Percentiles rank a stretch among this genome's conserved stretches.
These are phyloP conservation scores for Teunomyces barrocoloradensis DNA, from an alignment of 805 yeast genomes.

Conservation along the genomic window DNA sequence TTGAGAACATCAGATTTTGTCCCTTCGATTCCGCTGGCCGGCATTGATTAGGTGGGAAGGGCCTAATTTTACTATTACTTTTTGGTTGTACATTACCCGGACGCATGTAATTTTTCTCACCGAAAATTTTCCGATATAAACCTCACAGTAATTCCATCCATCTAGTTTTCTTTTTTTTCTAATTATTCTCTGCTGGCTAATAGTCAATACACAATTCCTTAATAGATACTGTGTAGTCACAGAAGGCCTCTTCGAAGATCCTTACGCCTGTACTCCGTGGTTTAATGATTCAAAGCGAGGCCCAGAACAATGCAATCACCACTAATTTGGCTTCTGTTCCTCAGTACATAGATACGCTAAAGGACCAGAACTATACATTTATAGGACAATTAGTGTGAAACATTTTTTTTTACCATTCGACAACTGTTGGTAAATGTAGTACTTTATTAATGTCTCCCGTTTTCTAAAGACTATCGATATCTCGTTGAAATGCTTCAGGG, in stretches of 20 bases:
- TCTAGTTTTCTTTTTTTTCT: neutral
- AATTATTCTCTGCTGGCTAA: neutral
- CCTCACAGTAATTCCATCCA: neutral
- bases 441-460: too few relatives aligned
- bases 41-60: neutral
- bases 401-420: constrained; percentile 12
- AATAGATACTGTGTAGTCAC: constrained; percentile 1
- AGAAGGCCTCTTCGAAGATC: constrained; percentile 34
- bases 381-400: constrained; percentile 32
- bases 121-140: neutral
- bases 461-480: too few relatives aligned
- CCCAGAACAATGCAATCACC: constrained; percentile 23
- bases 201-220: neutral
- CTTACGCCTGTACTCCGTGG: constrained; percentile 26
- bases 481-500: too few relatives aligned
- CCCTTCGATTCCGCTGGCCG: constrained; percentile 4
- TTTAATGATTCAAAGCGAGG: constrained; percentile 34
- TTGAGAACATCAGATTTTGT: constrained; percentile 63
- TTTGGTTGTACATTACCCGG: constrained; percentile 7
- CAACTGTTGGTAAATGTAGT: neutral
- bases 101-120: neutral
- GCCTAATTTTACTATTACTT: constrained; percentile 4
- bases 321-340: constrained; percentile 17
- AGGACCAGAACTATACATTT: constrained; percentile 25
- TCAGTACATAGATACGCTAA: constrained; percentile 17